A percentile compares a stretch with the other conserved stretches of the same genome.
Conservation (phyloP, 2,329 filamentous ascomycete species). For the Fusarium sp. region DNA sequence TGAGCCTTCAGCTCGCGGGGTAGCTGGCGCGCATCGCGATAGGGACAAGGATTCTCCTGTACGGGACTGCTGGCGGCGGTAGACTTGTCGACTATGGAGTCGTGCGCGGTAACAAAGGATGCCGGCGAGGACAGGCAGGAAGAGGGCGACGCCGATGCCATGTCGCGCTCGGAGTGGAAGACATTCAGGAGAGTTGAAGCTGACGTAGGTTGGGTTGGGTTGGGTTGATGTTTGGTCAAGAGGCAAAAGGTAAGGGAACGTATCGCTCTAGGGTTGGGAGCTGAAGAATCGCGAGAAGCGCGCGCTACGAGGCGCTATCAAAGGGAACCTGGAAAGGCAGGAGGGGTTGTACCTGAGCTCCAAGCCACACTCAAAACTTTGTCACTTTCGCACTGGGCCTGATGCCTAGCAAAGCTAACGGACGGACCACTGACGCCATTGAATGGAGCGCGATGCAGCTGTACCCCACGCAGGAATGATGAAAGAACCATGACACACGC, state of each 20-base stretch:
- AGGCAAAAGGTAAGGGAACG: conserved; percentile 2
- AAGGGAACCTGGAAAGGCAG: neutral
- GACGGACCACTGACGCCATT: conserved; percentile 19
- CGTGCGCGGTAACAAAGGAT: conserved; percentile 52
- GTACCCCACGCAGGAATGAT: neutral
- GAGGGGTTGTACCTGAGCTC: conserved; percentile 34
- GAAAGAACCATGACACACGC: neutral
- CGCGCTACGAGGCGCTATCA: conserved; percentile 30
- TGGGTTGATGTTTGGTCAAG: neutral
- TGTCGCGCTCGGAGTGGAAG: conserved; percentile 26
- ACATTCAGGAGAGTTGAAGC: conserved; percentile 22
- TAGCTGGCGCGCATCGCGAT: conserved; percentile 66
- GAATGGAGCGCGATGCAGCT: neutral
- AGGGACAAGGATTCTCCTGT: conserved; percentile 51
- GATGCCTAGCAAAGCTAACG: neutral
- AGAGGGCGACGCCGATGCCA: conserved; percentile 39
- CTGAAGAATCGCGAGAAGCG: conserved; percentile 29
- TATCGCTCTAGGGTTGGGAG: conserved; percentile 31
- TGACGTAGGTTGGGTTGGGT: neutral
- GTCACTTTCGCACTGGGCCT: conserved; percentile 26
- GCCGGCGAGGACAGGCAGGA: conserved; percentile 45
- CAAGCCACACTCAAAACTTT: conserved; percentile 7
- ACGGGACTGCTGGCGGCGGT: conserved; percentile 53
- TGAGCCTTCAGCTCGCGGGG: conserved; percentile 74
- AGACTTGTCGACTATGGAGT: conserved; percentile 45